These are phyloP conservation scores for Fomitopsis betulina DNA, from an alignment of 1,284 basidiomycete genomes.

Conservation along the genomic window DNA sequence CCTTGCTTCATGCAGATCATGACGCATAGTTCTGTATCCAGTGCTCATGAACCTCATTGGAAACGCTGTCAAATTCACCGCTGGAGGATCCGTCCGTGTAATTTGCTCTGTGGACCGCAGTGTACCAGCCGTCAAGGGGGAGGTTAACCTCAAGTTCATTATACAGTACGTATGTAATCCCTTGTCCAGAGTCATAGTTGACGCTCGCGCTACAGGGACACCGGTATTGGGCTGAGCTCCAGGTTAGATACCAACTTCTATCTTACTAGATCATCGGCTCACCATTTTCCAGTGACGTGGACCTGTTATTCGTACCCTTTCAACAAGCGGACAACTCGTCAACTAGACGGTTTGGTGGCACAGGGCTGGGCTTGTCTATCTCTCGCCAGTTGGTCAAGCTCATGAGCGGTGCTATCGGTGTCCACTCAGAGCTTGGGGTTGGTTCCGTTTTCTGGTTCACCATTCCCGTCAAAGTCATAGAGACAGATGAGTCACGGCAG, in stretches of 20 bases:
- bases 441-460: constrained; percentile 71
- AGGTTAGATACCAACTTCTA: constrained; percentile 21
- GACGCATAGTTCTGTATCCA: constrained; percentile 17
- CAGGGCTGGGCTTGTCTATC: constrained; percentile 68
- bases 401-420: constrained; percentile 69
- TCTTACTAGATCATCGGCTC: not conserved
- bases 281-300: constrained; percentile 40
- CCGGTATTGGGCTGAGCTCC: constrained; percentile 61
- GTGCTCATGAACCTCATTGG: constrained; percentile 74
- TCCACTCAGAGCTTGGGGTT: constrained; percentile 55
- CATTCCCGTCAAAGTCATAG: constrained; percentile 55
- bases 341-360: constrained; percentile 66
- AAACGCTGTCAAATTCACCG: constrained; percentile 72
- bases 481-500: constrained; percentile 49
- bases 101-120: constrained; percentile 48
- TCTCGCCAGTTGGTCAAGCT: constrained; percentile 67
- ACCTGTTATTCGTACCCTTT: constrained; percentile 65
- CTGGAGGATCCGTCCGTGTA: constrained; percentile 55
- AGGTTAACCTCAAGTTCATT: constrained; percentile 56
- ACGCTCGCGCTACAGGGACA: constrained; percentile 39
- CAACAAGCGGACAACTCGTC: constrained; percentile 74
- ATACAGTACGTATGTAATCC: constrained; percentile 44
- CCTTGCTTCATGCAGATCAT: no score
- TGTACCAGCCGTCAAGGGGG: constrained; percentile 30
- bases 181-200: not conserved